Evolutionary conservation across 805 yeast genomes (phyloP), one percentile per base, ranked within the genome.

Genomic region (Wickerhamiella alocasiicola): DNA sequence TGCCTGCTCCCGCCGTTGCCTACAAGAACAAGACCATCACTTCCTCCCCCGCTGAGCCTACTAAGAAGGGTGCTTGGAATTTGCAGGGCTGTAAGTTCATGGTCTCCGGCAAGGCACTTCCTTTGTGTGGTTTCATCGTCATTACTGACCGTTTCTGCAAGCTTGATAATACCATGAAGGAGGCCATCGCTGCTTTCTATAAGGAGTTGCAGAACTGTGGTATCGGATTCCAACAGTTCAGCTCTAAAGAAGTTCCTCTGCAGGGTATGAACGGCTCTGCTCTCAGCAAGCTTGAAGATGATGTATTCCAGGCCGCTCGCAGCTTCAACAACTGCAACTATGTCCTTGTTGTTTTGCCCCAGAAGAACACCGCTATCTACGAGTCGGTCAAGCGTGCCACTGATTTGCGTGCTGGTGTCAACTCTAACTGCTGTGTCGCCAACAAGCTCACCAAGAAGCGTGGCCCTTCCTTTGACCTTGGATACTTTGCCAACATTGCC

Each of bases 351-450:
- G 41, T 37, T 17, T 20, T 37, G 29, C 41, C 41, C 15, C 41
- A 37, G 21, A 37, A 30, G 35, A 37, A 30, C 11, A 19, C 30
- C 12, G 35, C 32, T 13, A 37, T 37, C 20, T 37, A 37, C 41
- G 41, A 37, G 41, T 28, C 41, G 16, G 41, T 37, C 24, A 37
- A 37, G 41, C 41, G 41, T 20, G 41, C 41, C 25, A 37, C 41
- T 12, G 41, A 37, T n/a, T 30, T 37, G 41, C 41, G 41, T 9
- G 41, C 41, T 6, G 41, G 41, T 25, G 30, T 37, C 27, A 37
- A 30, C 30, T 37, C 41, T 3, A 37, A 37, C 35, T 37, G 41
- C 30, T 34, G 35, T 5, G 41, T 37, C 13, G 41, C 41, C 35
- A 37, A 37, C 30, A 37, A 37, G 30, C 17, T 37, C 29, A 37